These are phyloP conservation scores for Schizosaccharomyces lindneri DNA, from an alignment of 805 yeast genomes.

Conservation along the genomic window DNA sequence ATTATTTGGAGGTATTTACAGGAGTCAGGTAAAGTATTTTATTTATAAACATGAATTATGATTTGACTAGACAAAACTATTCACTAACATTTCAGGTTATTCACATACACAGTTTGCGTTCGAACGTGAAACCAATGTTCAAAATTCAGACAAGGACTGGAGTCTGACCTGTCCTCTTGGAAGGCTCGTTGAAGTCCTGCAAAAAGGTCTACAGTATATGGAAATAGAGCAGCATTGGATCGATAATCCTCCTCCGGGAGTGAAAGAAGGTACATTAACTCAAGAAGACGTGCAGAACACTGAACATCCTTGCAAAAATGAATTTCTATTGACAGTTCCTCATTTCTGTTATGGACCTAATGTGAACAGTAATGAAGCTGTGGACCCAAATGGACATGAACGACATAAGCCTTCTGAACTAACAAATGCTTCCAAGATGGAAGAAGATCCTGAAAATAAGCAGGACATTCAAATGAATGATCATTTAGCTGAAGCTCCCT, in stretches of 20 bases:
- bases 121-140: background rate
- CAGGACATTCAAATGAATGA: too few relatives aligned
- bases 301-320: background rate
- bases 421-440: too few relatives aligned
- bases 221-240: slow-evolving; percentile 30
- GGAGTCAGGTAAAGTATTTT: background rate
- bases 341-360: background rate
- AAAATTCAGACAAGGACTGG: background rate
- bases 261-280: background rate
- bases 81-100: background rate
- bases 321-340: background rate
- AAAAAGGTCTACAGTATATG: slow-evolving; percentile 61
- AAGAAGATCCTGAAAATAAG: too few relatives aligned
- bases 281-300: background rate
- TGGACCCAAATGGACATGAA: too few relatives aligned
- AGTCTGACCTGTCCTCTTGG: slow-evolving; percentile 31
- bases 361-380: too few relatives aligned
- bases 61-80: background rate
- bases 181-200: slow-evolving; percentile 54
- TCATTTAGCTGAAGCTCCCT: too few relatives aligned
- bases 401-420: too few relatives aligned
- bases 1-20: background rate
- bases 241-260: background rate
- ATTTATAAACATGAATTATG: background rate
- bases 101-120: background rate